Percentiles rank a stretch among this genome's conserved stretches.
Evolutionary conservation across 768 basidiomycete species (phyloP).

Genomic region (Calocybe cyanea): DNA sequence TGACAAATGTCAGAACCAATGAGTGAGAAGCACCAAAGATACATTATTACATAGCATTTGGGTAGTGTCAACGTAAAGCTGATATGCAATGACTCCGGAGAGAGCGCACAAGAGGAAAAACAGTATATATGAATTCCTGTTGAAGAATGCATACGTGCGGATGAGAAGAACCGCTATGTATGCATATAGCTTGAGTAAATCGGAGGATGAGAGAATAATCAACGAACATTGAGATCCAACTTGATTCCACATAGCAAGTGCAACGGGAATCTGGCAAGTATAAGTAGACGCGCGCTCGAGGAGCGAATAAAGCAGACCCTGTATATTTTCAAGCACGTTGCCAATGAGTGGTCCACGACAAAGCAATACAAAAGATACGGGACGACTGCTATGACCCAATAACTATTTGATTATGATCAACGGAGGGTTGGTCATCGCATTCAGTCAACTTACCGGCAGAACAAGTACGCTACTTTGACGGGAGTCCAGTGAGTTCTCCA

Average conservation of each 20-base stretch:
- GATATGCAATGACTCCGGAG: slow-evolving; percentile 73
- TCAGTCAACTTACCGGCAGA: slow-evolving; percentile 63
- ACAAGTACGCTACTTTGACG: slow-evolving; percentile 78
- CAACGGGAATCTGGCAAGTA: slow-evolving; percentile 62
- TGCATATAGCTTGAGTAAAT: slow-evolving; percentile 13
- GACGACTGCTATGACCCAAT: slow-evolving; percentile 79
- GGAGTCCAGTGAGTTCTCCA: slow-evolving; percentile 86
- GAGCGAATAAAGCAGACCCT: slow-evolving; percentile 36
- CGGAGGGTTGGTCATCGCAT: neutral
- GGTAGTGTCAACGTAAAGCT: slow-evolving; percentile 74
- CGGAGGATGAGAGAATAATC: slow-evolving; percentile 6
- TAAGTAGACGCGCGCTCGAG: neutral
- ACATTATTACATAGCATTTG: slow-evolving; percentile 67
- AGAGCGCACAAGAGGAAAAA: slow-evolving; percentile 61
- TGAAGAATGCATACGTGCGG: slow-evolving; percentile 84
- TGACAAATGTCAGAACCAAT: slow-evolving; percentile 2
- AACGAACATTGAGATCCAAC: slow-evolving; percentile 71
- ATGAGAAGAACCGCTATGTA: slow-evolving; percentile 70
- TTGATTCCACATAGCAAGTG: slow-evolving; percentile 85
- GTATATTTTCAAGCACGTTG: slow-evolving; percentile 67
- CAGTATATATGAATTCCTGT: slow-evolving; percentile 67
- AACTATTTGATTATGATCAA: slow-evolving; percentile 34
- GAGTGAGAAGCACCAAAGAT: neutral
- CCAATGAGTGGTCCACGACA: slow-evolving; percentile 60
- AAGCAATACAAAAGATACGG: slow-evolving; percentile 79